These are phyloP conservation scores for Wallacemonas sp. DNA, from an alignment of 208 protist genomes.

Conservation along the genomic window DNA sequence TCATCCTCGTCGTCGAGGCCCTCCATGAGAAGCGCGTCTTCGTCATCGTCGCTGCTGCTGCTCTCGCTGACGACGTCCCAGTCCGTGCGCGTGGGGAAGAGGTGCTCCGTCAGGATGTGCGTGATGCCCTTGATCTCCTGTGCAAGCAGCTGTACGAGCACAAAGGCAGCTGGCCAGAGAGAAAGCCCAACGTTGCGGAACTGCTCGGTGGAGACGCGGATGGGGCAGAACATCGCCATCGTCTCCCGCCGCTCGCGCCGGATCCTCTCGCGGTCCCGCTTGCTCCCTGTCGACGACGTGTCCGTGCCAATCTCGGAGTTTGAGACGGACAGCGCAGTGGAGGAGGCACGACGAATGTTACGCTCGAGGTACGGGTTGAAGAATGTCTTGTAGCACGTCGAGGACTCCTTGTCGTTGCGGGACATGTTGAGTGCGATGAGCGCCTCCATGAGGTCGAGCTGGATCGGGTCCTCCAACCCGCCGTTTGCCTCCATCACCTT, in stretches of 20 bases:
- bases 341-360: constrained; percentile 6
- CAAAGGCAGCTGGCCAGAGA: constrained; percentile 81
- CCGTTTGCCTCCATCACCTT: constrained; percentile 17
- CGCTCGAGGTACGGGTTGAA: constrained; percentile 38
- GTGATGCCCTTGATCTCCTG: constrained; percentile 51
- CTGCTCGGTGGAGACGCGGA: constrained; percentile 60
- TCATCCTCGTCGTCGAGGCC: background rate
- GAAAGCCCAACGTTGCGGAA: constrained; percentile 80
- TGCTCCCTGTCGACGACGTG: background rate
- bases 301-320: constrained; percentile 1
- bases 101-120: constrained; percentile 30
- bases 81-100: constrained; percentile 21
- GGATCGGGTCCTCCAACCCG: constrained; percentile 37
- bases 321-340: constrained; percentile 3
- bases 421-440: constrained; percentile 49
- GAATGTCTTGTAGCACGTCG: constrained; percentile 77
- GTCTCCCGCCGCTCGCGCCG: background rate
- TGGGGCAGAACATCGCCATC: constrained; percentile 36
- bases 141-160: constrained; percentile 68
- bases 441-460: constrained; percentile 58
- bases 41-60: background rate
- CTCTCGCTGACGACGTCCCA: background rate
- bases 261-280: constrained; percentile 11
- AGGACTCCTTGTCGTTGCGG: constrained; percentile 14
- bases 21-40: background rate